These are phyloP conservation scores for Coemansia sp. DNA, from an alignment of 192 early-diverging fungal genomes.

Conservation along the genomic window DNA sequence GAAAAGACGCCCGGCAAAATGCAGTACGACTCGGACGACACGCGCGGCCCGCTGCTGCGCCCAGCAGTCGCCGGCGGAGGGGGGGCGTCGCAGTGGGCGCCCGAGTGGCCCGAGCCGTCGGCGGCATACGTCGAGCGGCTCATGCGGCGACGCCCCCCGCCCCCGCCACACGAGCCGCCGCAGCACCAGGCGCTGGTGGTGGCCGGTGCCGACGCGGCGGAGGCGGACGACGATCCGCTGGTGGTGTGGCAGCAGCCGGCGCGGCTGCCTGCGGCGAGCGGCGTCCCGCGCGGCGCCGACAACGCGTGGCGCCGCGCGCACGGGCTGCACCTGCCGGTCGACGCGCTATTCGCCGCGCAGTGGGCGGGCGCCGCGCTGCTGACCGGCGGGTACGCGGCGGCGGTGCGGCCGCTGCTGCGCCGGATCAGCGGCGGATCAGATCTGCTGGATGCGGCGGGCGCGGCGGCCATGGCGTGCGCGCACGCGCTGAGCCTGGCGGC, in stretches of 20 bases:
- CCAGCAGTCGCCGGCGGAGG: conserved; percentile 7
- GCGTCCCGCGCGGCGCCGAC: conserved; percentile 19
- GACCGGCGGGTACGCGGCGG: conserved; percentile 16
- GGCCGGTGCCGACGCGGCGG: no score
- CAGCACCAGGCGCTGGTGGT: no score
- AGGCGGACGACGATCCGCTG: conserved; percentile 41
- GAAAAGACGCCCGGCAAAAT: background rate
- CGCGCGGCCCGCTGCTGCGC: conserved; percentile 12
- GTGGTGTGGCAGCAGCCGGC: conserved; percentile 31
- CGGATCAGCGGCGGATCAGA: no score
- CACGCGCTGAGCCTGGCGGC: conserved; percentile 22
- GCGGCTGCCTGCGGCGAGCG: conserved; percentile 10
- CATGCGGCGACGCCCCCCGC: conserved; percentile 28
- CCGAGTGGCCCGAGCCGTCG: conserved; percentile 46
- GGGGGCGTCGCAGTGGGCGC: conserved; percentile 27
- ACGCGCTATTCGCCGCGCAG: conserved; percentile 38
- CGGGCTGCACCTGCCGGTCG: conserved; percentile 36
- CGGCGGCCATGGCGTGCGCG: background rate
- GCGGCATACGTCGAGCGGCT: conserved; percentile 25
- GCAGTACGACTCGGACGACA: background rate
- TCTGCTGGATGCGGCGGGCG: background rate
- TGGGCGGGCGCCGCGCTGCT: conserved; percentile 27
- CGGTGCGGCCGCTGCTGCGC: conserved; percentile 21
- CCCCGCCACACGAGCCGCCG: no score
- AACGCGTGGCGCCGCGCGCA: conserved; percentile 37